Base-by-base conservation (phyloP, 2,329 filamentous ascomycete species). In the Talaromyces islandicus region DNA sequence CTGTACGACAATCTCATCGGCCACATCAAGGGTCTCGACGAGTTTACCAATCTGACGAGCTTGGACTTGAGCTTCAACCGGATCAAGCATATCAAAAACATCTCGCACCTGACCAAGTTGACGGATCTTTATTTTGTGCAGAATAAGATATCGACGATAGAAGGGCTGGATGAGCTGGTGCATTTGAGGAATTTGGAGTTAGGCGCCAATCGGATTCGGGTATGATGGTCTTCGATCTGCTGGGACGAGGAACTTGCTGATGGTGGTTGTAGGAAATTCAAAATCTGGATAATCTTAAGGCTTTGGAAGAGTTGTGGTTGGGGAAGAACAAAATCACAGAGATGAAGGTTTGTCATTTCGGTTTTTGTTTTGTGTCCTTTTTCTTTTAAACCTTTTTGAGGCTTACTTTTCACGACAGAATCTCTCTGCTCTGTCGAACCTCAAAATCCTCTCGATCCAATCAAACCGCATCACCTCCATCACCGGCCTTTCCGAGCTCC, bases 31-130 rank as follows among this genome's bases (percentile, higher is more conserved):
- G 90, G 90, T 30, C 83, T 99, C 52, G 92, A 97, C 58, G 81
- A 85, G 52, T 85, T 97, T 60, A 85, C 82, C 12, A 82, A 89
- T 63, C 83, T 99, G 58, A 91, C 84, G 6, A 88, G 80, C 60
- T 85, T 99, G 58, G 94, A 99, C 73, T 82, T 99, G 56, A 95
- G 90, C 74, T 99, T 97, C 84, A 99, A 99, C 81, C 97, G 97
- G 80, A 93, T 99, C 79, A 97, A 96, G 75, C 92, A 97, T 76
- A 96, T 99, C 79, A 96, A 96, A 76, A 87, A 93, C 69, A 79
- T 97, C 65, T 83, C 83, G 61, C 89, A 93, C 68, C 79, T 99
- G 61, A 88, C 79, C 24, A 83, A 91, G 58, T 83, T 97, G 60
- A 88, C 83, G 63, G 91, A 97, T 66, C 73, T 99, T 3, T 99